phyloP scores from a whole-genome alignment of 768 basidiomycete species.

The Boletus huronensis region DNA sequence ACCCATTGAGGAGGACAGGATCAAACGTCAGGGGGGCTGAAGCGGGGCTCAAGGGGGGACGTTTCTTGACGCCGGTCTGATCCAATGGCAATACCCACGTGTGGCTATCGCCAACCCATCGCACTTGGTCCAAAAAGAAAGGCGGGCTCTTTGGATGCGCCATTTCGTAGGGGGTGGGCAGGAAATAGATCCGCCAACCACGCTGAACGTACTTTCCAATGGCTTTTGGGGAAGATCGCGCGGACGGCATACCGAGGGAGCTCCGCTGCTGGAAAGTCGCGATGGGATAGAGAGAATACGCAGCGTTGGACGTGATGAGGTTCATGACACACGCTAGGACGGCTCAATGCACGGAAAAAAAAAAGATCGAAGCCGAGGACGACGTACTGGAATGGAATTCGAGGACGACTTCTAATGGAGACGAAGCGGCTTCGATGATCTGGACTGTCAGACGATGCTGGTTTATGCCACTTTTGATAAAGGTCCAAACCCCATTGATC shows the following conservation, averaged over 20 bases:
- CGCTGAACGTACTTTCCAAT: constrained; percentile 35
- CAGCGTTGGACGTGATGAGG: constrained; percentile 38
- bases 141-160: constrained; percentile 2
- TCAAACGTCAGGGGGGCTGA: constrained; percentile 16
- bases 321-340: constrained; percentile 28
- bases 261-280: constrained; percentile 37
- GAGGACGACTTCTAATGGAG: constrained; percentile 34
- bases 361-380: neutral
- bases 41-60: constrained; percentile 6
- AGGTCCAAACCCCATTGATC: constrained; percentile 17
- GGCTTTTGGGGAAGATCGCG: constrained; percentile 1
- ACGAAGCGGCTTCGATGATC: constrained; percentile 31
- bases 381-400: constrained; percentile 47
- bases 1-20: constrained; percentile 19
- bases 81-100: constrained; percentile 34
- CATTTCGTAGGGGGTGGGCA: neutral
- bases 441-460: constrained; percentile 34
- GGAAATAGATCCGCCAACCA: constrained; percentile 28
- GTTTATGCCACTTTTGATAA: constrained; percentile 18
- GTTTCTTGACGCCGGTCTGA: constrained; percentile 10
- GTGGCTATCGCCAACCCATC: constrained; percentile 32
- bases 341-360: constrained; percentile 10
- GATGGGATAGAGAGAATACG: constrained; percentile 40
- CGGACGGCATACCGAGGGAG: constrained; percentile 20
- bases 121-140: constrained; percentile 17